Evolutionary conservation across 352 stramenopile genomes (phyloP).

Genomic region (Peronospora farinosa): DNA sequence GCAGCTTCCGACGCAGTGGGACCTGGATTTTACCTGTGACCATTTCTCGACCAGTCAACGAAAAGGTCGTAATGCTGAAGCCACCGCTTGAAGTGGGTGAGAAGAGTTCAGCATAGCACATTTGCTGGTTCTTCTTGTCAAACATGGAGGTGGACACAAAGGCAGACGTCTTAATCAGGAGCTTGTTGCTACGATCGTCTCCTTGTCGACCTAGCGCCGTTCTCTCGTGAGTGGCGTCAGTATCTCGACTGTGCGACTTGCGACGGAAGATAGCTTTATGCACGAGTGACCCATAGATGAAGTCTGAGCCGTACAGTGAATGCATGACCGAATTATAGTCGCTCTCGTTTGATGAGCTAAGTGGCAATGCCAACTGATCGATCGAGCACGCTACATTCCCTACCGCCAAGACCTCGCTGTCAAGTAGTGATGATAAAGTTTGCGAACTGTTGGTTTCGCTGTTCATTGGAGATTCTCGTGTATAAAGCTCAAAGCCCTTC

Average conservation of each 20-base stretch:
- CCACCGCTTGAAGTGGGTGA: conserved; percentile 20
- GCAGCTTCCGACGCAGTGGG: conserved; percentile 9
- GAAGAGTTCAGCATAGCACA: conserved; percentile 32
- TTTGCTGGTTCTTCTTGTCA: conserved; percentile 34
- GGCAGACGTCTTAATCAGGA: conserved; percentile 30
- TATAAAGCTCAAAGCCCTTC: conserved; percentile 28
- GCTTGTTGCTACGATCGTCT: conserved; percentile 10
- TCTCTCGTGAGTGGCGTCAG: neutral
- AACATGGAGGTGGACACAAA: conserved; percentile 28
- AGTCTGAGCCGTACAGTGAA: conserved; percentile 33
- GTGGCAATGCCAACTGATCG: conserved; percentile 11
- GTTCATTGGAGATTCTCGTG: conserved; percentile 17
- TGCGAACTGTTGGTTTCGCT: neutral
- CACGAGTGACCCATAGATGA: conserved; percentile 42
- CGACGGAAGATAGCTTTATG: conserved; percentile 20
- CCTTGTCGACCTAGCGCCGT: neutral
- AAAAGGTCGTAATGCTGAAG: conserved; percentile 27
- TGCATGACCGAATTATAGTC: conserved; percentile 40
- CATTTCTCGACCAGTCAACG: conserved; percentile 20
- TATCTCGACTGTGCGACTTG: neutral
- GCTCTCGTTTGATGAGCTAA: conserved; percentile 25
- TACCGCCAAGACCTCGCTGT: conserved; percentile 26
- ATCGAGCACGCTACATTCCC: conserved; percentile 22
- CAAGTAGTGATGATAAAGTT: conserved; percentile 3
- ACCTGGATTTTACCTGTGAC: conserved; percentile 18